Base-by-base conservation (phyloP, 2,329 filamentous ascomycete species). In the Ophiostoma sp. region DNA sequence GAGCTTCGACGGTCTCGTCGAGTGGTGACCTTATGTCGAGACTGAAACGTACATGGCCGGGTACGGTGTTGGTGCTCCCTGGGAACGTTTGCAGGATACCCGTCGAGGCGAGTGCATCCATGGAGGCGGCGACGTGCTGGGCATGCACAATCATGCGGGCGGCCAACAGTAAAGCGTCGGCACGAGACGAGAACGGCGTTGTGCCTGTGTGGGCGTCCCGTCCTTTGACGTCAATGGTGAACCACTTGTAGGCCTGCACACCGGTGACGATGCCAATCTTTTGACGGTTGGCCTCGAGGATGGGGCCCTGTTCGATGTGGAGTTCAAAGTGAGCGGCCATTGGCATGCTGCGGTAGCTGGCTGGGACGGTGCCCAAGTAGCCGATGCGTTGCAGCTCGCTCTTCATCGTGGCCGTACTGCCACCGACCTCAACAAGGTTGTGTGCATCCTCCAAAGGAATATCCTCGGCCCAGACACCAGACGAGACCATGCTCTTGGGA, bases 221-320 rank as follows among this genome's bases (percentile, higher is more conserved):
- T 1, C 92, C 92, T 11, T 83, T 83, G 3, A 94, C 86, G 4
- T 87, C 88, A 52, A 94, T 80, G 0, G 88, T 91, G 79, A 89
- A 90, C 92, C 92, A 94, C 73, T 89, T 88, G 80, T 93, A 94
- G 9, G 91, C 91, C 79, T 94, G 92, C 0, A 92, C 92, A 2
- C 91, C 92, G 31, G 87, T 87, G 4, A 95, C 92, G 11, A 93
- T 86, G 28, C 91, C 90, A 71, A 95, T 86, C 73, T 90, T 90
- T 75, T 90, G 86, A 33, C 85, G 82, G 36, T 87, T 84, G 17
- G 85, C 85, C 78, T 95, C 90, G 0, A 97, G 85, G 52, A 93
- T 88, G 0, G 92, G 92, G 0, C 93, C 92, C 80, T 97, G 93
- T 79, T 97, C 93, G 70, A 95, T 95, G 78, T 96, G 93, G 12